These are phyloP conservation scores for Meripilus lineatus DNA, from an alignment of 1,284 basidiomycete genomes.

Conservation along the genomic window DNA sequence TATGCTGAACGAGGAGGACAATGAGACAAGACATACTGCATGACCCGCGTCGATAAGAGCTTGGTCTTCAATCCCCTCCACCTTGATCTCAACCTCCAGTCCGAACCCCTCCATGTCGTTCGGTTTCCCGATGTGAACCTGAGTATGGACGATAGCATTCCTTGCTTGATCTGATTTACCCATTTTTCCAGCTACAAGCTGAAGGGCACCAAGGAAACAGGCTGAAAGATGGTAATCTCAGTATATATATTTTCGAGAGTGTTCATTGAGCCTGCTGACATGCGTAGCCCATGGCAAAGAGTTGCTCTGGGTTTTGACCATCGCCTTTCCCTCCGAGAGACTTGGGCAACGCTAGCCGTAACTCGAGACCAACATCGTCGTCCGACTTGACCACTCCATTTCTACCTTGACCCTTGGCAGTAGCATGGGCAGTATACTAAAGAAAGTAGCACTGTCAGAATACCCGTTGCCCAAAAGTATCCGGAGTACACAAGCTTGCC, in stretches of 20 bases:
- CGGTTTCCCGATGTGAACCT: constrained; percentile 57
- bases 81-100: constrained; percentile 61
- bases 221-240: constrained; percentile 31
- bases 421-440: constrained; percentile 27
- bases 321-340: constrained; percentile 36
- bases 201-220: constrained; percentile 66
- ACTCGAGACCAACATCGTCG: constrained; percentile 29
- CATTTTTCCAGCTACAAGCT: constrained; percentile 46
- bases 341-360: constrained; percentile 33
- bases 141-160: constrained; percentile 54
- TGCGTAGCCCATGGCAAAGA: constrained; percentile 38
- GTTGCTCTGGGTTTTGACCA: constrained; percentile 40
- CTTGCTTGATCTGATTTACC: constrained; percentile 53
- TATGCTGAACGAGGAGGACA: background rate
- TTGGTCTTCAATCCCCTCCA: constrained; percentile 64
- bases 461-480: constrained; percentile 1
- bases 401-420: constrained; percentile 33
- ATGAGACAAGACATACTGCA: constrained; percentile 39
- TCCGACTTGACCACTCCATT: constrained; percentile 34
- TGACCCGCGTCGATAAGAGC: constrained; percentile 60
- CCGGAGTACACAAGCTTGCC: too few relatives aligned
- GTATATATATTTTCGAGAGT: background rate
- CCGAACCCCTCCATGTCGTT: constrained; percentile 54
- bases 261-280: constrained; percentile 17
- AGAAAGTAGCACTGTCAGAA: background rate